These are phyloP conservation scores for Amanita brunnescens DNA, from an alignment of 768 basidiomycete genomes.

Conservation along the genomic window DNA sequence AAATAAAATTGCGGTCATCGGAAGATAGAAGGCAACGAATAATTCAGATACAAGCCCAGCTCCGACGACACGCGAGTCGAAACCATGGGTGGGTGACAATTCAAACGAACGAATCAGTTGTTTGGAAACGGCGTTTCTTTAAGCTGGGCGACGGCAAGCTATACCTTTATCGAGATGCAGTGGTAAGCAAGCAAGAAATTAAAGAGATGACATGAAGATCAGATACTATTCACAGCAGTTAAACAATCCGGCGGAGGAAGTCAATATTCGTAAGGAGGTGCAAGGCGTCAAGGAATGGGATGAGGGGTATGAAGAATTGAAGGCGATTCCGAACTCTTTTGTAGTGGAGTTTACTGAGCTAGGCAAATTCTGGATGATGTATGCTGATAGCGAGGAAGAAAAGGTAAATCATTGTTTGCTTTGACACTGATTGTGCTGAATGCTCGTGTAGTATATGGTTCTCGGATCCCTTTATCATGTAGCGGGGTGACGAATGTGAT, in stretches of 20 bases:
- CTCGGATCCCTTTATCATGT: slow-evolving; percentile 38
- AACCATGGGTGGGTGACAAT: slow-evolving; percentile 55
- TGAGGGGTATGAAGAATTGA: slow-evolving; percentile 59
- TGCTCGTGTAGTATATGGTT: slow-evolving; percentile 29
- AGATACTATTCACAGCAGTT: slow-evolving; percentile 19
- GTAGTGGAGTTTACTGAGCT: slow-evolving; percentile 51
- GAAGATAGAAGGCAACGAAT: slow-evolving; percentile 39
- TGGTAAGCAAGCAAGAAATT: slow-evolving; percentile 26
- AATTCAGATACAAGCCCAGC: slow-evolving; percentile 32
- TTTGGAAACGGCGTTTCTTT: slow-evolving; percentile 62
- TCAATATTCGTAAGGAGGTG: slow-evolving; percentile 40
- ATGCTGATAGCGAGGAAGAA: slow-evolving; percentile 52
- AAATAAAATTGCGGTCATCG: slow-evolving; percentile 30
- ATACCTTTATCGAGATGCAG: slow-evolving; percentile 42
- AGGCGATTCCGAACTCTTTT: slow-evolving; percentile 59
- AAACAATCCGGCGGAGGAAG: slow-evolving; percentile 27
- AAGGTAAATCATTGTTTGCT: slow-evolving; percentile 30
- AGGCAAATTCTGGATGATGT: slow-evolving; percentile 46
- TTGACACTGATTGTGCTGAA: not conserved
- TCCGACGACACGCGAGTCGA: slow-evolving; percentile 27
- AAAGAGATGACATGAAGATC: not conserved
- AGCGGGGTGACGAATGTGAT: slow-evolving; percentile 26
- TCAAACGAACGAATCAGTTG: slow-evolving; percentile 41
- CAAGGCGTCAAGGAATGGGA: slow-evolving; percentile 49
- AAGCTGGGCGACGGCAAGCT: slow-evolving; percentile 40